Evolutionary conservation across 192 early-diverging fungal genomes (phyloP), one percentile per base, ranked within the genome.

Genomic region (Umbelopsis isabellina): DNA sequence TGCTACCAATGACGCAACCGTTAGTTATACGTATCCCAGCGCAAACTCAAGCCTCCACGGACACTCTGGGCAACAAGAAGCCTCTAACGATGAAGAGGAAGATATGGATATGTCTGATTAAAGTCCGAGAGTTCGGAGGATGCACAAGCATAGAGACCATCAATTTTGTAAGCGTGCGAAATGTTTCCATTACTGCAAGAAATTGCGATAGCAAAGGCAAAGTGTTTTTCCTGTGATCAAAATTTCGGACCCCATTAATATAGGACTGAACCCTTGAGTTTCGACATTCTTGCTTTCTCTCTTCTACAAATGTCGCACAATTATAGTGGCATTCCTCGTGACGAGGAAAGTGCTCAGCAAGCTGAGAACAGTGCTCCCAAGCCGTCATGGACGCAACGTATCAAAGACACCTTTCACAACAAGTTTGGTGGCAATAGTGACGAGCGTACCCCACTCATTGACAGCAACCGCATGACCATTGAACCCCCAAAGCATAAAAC

Each of bases 401-500:
- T 61, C 30, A 61, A 61, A 25, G 33, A 27, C 16, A 30, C 55
- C 4, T 61, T 23, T 23, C 55, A 35, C 25, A 61, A 33, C 30
- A 61, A 61, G 55, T 61, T 61, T 35, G 30, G 55, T n/a, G 33
- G 27, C 11, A 66, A 27, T n/a, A 21, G 12, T 10, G 48, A 49
- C 7, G 70, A 72, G 49, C 46, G 23, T 49, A 61, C 61, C 22
- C 70, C 70, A 48, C 64, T 72, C 47, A 66, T 72, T 41, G 65
- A 72, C 33, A 33, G 70, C 33, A 49, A 66, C 16, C 48, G 61
- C 22, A 72, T 72, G 70, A 72, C 64, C 5, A 47, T 72, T 22
- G 70, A 72, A n/a, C 70, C 70, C 49, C 70, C 70, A 37, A 65
- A 49, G 44, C 55, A 61, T 61, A 61, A 61, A 35, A 61, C 55